These are phyloP conservation scores for Skeletonema costatum DNA, from an alignment of 108 stramenopile genomes.

Conservation along the genomic window DNA sequence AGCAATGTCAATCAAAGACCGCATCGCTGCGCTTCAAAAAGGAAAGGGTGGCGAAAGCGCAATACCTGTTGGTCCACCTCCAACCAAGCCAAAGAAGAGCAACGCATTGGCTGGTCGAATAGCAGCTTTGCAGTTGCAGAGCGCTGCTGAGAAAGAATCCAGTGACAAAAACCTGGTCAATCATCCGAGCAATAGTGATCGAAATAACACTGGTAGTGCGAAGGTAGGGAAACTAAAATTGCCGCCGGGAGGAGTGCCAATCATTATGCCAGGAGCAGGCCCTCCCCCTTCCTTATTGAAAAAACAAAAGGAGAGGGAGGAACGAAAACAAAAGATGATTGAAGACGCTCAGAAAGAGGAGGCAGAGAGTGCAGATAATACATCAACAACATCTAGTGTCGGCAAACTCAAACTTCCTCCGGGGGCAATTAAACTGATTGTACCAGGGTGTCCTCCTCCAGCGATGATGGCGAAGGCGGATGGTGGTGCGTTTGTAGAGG, in stretches of 20 bases:
- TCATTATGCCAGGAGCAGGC: constrained; percentile 34
- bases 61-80: background rate
- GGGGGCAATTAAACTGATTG: constrained; percentile 2
- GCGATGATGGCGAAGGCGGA: background rate
- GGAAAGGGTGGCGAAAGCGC: background rate
- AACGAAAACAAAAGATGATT: constrained; percentile 13
- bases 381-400: background rate
- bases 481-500: background rate
- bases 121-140: constrained; percentile 31
- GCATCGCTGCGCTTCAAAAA: constrained; percentile 44
- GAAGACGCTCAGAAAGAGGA: constrained; percentile 8
- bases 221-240: constrained; percentile 26
- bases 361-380: background rate
- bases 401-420: background rate
- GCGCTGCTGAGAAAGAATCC: constrained; percentile 9
- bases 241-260: constrained; percentile 26
- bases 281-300: constrained; percentile 32
- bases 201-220: background rate
- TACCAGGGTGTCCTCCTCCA: background rate
- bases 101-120: constrained; percentile 26
- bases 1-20: constrained; percentile 21
- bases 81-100: constrained; percentile 6
- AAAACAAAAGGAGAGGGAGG: constrained; percentile 27
- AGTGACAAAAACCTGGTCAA: background rate
- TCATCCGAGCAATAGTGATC: background rate